Conservation (phyloP, 2,329 filamentous ascomycete species). For the Diaporthe sp. region DNA sequence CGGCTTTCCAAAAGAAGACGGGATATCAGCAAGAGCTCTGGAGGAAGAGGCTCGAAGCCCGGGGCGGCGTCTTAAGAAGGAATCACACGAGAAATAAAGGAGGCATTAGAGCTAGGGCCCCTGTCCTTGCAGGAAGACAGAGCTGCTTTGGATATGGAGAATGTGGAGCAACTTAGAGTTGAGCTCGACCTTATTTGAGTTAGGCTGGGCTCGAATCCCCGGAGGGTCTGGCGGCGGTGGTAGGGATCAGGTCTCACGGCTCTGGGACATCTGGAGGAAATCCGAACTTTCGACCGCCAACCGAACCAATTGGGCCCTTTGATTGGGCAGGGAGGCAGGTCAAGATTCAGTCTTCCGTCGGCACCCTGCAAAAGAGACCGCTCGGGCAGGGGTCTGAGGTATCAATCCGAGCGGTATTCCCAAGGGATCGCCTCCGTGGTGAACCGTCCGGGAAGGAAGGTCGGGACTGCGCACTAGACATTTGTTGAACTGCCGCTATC, state of each 20-base stretch:
- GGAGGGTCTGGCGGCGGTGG: background rate
- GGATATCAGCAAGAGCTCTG: background rate
- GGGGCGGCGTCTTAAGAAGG: conserved; percentile 31
- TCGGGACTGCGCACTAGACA: background rate
- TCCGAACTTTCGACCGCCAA: conserved; percentile 27
- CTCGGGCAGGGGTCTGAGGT: conserved; percentile 8
- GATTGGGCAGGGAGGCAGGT: background rate
- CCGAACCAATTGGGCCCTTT: conserved; percentile 20
- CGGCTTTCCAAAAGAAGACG: background rate
- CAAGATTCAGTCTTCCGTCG: conserved; percentile 13
- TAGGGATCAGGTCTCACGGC: conserved; percentile 11
- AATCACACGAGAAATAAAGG: conserved; percentile 30
- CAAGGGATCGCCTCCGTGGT: conserved; percentile 19
- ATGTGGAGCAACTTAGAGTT: conserved; percentile 29
- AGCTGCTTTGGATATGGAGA: conserved; percentile 30
- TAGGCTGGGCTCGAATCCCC: conserved; percentile 23
- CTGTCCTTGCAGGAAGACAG: conserved; percentile 33
- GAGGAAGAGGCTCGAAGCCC: conserved; percentile 2
- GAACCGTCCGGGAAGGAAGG: background rate
- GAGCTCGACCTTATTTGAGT: conserved; percentile 28
- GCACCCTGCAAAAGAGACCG: background rate
- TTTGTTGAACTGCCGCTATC: conserved; percentile 25
- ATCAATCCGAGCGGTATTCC: conserved; percentile 15
- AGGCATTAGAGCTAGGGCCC: conserved; percentile 22
- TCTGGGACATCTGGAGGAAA: background rate